Conservation (phyloP, 2,329 filamentous ascomycete genomes). For the Pyricularia grisea region DNA sequence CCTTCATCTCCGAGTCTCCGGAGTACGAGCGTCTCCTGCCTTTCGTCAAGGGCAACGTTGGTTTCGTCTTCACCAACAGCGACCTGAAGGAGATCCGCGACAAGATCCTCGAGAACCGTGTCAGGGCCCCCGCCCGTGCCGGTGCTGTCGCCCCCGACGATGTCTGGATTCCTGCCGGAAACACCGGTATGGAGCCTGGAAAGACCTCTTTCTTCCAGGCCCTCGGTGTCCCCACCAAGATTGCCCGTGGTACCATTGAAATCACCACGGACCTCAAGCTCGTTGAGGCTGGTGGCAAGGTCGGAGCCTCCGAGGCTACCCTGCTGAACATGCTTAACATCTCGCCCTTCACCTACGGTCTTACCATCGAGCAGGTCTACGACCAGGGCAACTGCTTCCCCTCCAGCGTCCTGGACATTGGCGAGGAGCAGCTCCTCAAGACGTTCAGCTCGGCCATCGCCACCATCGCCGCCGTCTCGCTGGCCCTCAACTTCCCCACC, state of each 20-base stretch:
- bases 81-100: slow-evolving; percentile 89
- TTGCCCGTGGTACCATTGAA: slow-evolving; percentile 99
- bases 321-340: slow-evolving; percentile 99
- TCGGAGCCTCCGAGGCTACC: slow-evolving; percentile 97
- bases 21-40: slow-evolving; percentile 98
- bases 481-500: slow-evolving; percentile 92
- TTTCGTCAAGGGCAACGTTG: slow-evolving; percentile 93
- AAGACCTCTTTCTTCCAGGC: slow-evolving; percentile 99
- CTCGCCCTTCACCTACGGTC: slow-evolving; percentile 99
- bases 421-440: slow-evolving; percentile 87
- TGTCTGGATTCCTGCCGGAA: slow-evolving; percentile 93
- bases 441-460: slow-evolving; percentile 71
- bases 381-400: slow-evolving; percentile 92
- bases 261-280: slow-evolving; percentile 98
- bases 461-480: slow-evolving; percentile 83
- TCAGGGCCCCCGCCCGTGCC: slow-evolving; percentile 94
- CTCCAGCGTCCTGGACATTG: slow-evolving; percentile 78
- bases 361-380: slow-evolving; percentile 94
- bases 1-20: slow-evolving; percentile 79
- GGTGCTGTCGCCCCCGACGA: slow-evolving; percentile 91
- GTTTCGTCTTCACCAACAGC: slow-evolving; percentile 98
- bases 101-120: slow-evolving; percentile 94
- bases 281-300: slow-evolving; percentile 84
- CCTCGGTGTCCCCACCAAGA: slow-evolving; percentile 99
- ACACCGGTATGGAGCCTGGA: slow-evolving; percentile 99